Percentiles rank a stretch among this genome's conserved stretches.
These are phyloP conservation scores for Malbranchea zuffiana DNA, from an alignment of 2,329 filamentous ascomycete species.

Conservation along the genomic window DNA sequence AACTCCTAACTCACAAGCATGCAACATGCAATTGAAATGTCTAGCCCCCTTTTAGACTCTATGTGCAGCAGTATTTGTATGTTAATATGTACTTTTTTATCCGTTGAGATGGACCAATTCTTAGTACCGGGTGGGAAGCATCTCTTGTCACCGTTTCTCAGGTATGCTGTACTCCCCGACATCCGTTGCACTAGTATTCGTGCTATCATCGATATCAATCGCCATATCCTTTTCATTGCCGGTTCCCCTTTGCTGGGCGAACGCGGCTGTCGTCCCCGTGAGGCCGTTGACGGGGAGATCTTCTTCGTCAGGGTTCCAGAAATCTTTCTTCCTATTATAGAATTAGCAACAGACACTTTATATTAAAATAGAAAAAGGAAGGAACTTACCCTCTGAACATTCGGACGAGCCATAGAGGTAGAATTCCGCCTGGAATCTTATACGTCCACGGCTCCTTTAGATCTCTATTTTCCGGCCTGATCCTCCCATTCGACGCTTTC, in stretches of 20 bases:
- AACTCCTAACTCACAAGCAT: too few species aligned
- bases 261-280: too few species aligned
- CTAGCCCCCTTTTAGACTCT: too few species aligned
- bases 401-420: conserved; percentile 63
- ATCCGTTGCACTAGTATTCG: too few species aligned
- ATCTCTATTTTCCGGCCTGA: conserved; percentile 64
- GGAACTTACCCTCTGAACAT: conserved; percentile 40
- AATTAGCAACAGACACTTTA: conserved; percentile 2
- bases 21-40: too few species aligned
- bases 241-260: too few species aligned
- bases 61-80: too few species aligned
- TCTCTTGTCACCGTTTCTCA: too few species aligned
- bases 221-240: background rate
- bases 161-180: too few species aligned
- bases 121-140: too few species aligned
- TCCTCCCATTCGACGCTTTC: conserved; percentile 53
- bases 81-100: too few species aligned
- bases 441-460: conserved; percentile 73
- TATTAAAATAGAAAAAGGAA: background rate
- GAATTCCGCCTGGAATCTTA: conserved; percentile 60
- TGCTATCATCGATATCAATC: background rate
- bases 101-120: too few species aligned
- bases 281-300: background rate
- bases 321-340: conserved; percentile 50
- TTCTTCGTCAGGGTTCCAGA: conserved; percentile 47